Base-by-base conservation (phyloP, 2,329 filamentous ascomycete species). In the Fusarium sp. region DNA sequence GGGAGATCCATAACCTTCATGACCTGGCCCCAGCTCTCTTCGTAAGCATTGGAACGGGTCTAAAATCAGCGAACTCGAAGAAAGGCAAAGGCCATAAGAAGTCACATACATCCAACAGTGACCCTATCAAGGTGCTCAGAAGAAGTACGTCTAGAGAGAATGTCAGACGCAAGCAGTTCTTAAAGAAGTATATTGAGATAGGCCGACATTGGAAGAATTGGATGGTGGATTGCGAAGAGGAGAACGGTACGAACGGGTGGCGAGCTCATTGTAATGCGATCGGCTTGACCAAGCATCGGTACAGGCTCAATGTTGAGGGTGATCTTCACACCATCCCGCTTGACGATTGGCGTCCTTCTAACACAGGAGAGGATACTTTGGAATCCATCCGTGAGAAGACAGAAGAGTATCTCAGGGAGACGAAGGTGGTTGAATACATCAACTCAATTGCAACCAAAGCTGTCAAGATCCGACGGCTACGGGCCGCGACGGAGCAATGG, bases 1-100 rank as follows among this genome's bases (percentile, higher is more conserved):
- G 11, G 11, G 61, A 65, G 2, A 42, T 65, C 0, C 11, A 49
- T 3, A 25, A 43, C 0, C 33, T 65, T 0, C 58, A 62, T 3
- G 11, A 3, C 3, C 1, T 3, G 4, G 10, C 21, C 2, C 58
- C 61, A 1, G 52, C 7, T 2, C 41, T 62, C 0, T 58, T 62
- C 3, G 52, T 65, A 2, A 65, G 61, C 1, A 65, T 62, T 10
- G 58, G 52, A 3, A 62, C 61, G 4, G 61, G 61, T 25, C 25
- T 25, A 25, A 25, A 25, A 25, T 25, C 23, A 25, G 8, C 23
- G 8, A 25, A 8, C 23, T 5, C 23, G 5, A 25, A 25, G 23
- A 8, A 8, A 8, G 23, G 23, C 23, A 25, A 25, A 5, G 23
- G 23, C 23, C 23, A 25, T 25, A 25, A 25, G 23, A 8, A 25